Evolutionary conservation across 306 rosid species (phyloP).

Genomic region (Acacia confusa): DNA sequence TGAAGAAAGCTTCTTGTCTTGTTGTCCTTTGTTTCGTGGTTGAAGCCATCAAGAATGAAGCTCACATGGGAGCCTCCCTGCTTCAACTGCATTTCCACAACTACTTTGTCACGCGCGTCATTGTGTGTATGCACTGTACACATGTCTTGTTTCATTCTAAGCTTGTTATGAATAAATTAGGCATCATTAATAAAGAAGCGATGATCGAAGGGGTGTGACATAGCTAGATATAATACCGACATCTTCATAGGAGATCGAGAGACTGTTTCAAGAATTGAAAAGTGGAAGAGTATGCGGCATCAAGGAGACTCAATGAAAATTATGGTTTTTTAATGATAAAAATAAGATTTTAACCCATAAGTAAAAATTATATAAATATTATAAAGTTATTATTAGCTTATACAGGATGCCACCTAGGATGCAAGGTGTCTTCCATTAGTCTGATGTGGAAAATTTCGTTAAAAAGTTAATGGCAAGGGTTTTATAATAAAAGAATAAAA

Average conservation of each 20-base stretch:
- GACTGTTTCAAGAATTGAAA: background rate
- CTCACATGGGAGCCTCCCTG: conserved; percentile 57
- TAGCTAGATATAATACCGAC: conserved; percentile 49
- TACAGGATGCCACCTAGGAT: too few species aligned
- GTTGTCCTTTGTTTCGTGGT: conserved; percentile 9
- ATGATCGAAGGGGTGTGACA: conserved; percentile 56
- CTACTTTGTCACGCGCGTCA: conserved; percentile 63
- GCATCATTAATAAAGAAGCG: too few species aligned
- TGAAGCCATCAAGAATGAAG: conserved; percentile 39
- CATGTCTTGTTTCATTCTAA: background rate
- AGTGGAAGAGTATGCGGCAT: too few species aligned
- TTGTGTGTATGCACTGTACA: background rate
- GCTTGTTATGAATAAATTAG: background rate
- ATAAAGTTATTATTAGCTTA: too few species aligned
- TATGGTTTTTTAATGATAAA: too few species aligned
- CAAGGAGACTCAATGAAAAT: too few species aligned
- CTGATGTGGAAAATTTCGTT: too few species aligned
- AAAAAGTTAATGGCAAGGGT: too few species aligned
- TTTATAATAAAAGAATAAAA: too few species aligned
- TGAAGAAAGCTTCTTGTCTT: conserved; percentile 18
- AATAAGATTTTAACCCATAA: too few species aligned
- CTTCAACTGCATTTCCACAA: conserved; percentile 68
- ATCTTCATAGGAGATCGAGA: conserved; percentile 49
- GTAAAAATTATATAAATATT: too few species aligned
- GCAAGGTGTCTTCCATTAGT: too few species aligned